Conservation (phyloP, 306 rosid species). For the Ammopiptanthus mongolicus region DNA sequence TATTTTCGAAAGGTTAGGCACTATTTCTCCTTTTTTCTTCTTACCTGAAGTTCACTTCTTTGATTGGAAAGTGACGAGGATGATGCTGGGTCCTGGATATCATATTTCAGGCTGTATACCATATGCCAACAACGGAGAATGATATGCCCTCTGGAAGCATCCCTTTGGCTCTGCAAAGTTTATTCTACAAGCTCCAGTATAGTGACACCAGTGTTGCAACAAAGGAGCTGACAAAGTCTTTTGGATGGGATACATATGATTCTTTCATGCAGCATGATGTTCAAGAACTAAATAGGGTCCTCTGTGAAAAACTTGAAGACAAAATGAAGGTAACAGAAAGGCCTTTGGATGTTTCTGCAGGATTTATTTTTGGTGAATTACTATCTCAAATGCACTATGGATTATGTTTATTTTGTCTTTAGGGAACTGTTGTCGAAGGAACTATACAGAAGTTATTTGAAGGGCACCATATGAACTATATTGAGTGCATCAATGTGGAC, state of each 20-base stretch:
- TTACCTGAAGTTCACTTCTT: slow-evolving; percentile 11
- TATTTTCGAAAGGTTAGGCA: slow-evolving; percentile 75
- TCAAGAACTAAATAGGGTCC: slow-evolving; percentile 81
- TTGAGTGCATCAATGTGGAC: slow-evolving; percentile 99
- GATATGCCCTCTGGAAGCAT: slow-evolving; percentile 88
- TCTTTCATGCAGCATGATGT: slow-evolving; percentile 97
- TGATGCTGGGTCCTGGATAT: slow-evolving; percentile 18
- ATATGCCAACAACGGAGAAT: slow-evolving; percentile 92
- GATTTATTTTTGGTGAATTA: slow-evolving; percentile 8
- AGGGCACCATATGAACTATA: slow-evolving; percentile 99
- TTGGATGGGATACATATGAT: slow-evolving; percentile 95
- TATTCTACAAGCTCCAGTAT: slow-evolving; percentile 87
- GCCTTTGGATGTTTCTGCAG: slow-evolving; percentile 12
- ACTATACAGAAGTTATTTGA: slow-evolving; percentile 96
- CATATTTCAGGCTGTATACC: slow-evolving; percentile 83
- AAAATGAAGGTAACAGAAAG: slow-evolving; percentile 67
- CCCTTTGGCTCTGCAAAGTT: slow-evolving; percentile 83
- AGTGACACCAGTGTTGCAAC: slow-evolving; percentile 87
- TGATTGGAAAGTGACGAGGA: slow-evolving; percentile 20
- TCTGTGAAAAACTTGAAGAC: slow-evolving; percentile 87
- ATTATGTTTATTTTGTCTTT: slow-evolving; percentile 11
- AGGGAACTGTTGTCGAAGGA: slow-evolving; percentile 99
- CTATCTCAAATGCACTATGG: not conserved
- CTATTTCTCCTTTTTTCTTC: not conserved
- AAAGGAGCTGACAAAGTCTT: slow-evolving; percentile 84